Percentiles rank a stretch among this genome's conserved stretches.
Evolutionary conservation across 108 stramenopile species (phyloP).

Genomic region (Cyclotella baltica): DNA sequence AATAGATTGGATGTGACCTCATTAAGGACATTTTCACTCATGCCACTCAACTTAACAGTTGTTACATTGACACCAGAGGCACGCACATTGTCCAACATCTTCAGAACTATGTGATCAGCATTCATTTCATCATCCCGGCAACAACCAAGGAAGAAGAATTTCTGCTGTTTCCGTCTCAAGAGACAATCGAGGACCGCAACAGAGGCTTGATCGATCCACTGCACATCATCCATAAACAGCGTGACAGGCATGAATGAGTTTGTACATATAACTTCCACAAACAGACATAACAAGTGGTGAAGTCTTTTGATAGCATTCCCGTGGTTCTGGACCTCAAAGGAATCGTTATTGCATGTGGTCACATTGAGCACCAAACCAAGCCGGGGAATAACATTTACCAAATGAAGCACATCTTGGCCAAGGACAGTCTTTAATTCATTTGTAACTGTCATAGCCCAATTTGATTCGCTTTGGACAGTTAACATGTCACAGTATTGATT

Average conservation of each 20-base stretch:
- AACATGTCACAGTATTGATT: slow-evolving; percentile 24
- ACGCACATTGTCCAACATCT: neutral
- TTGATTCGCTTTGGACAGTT: neutral
- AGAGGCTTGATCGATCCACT: slow-evolving; percentile 29
- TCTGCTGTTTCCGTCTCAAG: neutral
- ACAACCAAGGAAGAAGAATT: slow-evolving; percentile 29
- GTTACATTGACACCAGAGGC: slow-evolving; percentile 1
- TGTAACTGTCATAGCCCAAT: neutral
- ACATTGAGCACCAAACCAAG: slow-evolving; percentile 14
- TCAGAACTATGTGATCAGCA: neutral
- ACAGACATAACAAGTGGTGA: slow-evolving; percentile 17
- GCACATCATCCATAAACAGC: slow-evolving; percentile 21
- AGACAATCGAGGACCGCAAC: slow-evolving; percentile 17
- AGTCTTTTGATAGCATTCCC: slow-evolving; percentile 22
- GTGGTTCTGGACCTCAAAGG: no score
- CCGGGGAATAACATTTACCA: slow-evolving; percentile 18
- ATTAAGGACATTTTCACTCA: slow-evolving; percentile 21
- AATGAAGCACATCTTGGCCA: slow-evolving; percentile 16
- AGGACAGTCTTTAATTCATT: neutral
- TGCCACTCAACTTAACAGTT: slow-evolving; percentile 1
- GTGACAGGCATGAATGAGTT: neutral
- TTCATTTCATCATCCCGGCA: slow-evolving; percentile 40
- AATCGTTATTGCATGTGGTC: no score
- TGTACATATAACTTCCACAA: slow-evolving; percentile 21
- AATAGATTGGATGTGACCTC: slow-evolving; percentile 17